Evolutionary conservation across 164 flowering plant species (phyloP).

Genomic region (Protea cynaroides): DNA sequence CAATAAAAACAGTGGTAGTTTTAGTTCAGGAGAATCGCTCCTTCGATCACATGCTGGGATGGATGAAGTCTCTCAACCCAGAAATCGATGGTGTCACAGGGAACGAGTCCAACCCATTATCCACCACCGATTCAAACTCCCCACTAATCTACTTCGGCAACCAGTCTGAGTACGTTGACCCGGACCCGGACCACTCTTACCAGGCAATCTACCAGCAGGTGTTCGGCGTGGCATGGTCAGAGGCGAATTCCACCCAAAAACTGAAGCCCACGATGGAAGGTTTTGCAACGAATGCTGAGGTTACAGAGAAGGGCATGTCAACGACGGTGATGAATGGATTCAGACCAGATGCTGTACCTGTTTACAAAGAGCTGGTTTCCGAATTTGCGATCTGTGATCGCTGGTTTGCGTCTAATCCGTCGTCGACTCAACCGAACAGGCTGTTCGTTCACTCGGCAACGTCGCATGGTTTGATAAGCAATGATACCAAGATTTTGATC

Average conservation of each 20-base stretch:
- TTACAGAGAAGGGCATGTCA: conserved; percentile 30
- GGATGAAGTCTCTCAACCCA: conserved; percentile 12
- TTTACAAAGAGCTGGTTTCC: conserved; percentile 46
- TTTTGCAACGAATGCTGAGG: conserved; percentile 66
- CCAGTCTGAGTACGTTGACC: conserved; percentile 7
- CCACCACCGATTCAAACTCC: conserved; percentile 11
- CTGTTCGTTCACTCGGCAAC: conserved; percentile 77
- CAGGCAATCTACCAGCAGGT: conserved; percentile 15
- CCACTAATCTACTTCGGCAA: neutral
- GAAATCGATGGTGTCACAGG: conserved; percentile 17
- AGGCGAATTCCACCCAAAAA: conserved; percentile 7
- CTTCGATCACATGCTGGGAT: conserved; percentile 14
- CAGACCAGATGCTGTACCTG: conserved; percentile 55
- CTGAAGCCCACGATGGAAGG: conserved; percentile 50
- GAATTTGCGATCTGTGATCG: conserved; percentile 73
- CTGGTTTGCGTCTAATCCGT: conserved; percentile 76
- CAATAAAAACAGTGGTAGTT: conserved; percentile 10
- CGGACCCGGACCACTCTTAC: conserved; percentile 17
- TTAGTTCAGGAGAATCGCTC: conserved; percentile 18
- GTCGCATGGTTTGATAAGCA: conserved; percentile 50
- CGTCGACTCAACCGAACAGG: conserved; percentile 83
- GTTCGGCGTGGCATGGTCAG: conserved; percentile 8
- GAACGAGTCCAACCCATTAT: conserved; percentile 8
- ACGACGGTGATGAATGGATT: conserved; percentile 77
- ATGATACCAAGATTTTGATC: conserved; percentile 41